Evolutionary conservation across 805 yeast genomes (phyloP).

Genomic region (Candida pseudoglaebosa): DNA sequence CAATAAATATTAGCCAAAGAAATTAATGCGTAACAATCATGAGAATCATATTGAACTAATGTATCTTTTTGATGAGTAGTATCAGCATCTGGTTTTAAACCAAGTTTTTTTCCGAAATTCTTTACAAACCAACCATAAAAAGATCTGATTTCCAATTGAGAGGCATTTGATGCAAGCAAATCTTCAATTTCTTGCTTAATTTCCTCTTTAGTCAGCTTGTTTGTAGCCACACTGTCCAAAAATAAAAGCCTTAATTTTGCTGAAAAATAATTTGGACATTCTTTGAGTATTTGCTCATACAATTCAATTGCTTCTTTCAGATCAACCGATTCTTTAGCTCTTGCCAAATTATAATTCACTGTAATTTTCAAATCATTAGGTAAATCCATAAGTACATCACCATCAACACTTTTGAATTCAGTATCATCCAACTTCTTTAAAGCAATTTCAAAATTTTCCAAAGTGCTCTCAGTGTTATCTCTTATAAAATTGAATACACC

Average conservation of each 20-base stretch:
- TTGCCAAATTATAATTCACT: constrained; percentile 64
- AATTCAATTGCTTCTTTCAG: constrained; percentile 35
- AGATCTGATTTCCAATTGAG: constrained; percentile 79
- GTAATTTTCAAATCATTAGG: constrained; percentile 27
- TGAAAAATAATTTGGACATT: constrained; percentile 66
- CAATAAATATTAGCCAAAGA: constrained; percentile 88
- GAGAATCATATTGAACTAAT: constrained; percentile 74
- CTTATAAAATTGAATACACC: constrained; percentile 78
- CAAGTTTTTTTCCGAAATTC: constrained; percentile 50
- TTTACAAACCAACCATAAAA: constrained; percentile 88
- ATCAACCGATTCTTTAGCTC: constrained; percentile 56
- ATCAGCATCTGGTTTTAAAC: constrained; percentile 54
- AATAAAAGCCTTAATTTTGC: constrained; percentile 72
- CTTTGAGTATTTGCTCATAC: constrained; percentile 55
- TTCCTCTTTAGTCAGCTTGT: constrained; percentile 33
- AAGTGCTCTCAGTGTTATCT: constrained; percentile 56
- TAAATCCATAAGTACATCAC: constrained; percentile 22
- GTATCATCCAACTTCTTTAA: constrained; percentile 29
- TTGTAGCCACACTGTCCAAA: constrained; percentile 48
- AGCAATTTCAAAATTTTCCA: constrained; percentile 51
- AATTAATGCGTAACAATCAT: constrained; percentile 83
- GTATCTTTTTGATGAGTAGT: constrained; percentile 82
- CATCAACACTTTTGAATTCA: constrained; percentile 40
- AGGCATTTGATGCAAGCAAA: constrained; percentile 50
- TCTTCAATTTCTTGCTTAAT: constrained; percentile 52